Evolutionary conservation across 2,329 filamentous ascomycete species (phyloP).

Genomic region (Penicillium sp.): DNA sequence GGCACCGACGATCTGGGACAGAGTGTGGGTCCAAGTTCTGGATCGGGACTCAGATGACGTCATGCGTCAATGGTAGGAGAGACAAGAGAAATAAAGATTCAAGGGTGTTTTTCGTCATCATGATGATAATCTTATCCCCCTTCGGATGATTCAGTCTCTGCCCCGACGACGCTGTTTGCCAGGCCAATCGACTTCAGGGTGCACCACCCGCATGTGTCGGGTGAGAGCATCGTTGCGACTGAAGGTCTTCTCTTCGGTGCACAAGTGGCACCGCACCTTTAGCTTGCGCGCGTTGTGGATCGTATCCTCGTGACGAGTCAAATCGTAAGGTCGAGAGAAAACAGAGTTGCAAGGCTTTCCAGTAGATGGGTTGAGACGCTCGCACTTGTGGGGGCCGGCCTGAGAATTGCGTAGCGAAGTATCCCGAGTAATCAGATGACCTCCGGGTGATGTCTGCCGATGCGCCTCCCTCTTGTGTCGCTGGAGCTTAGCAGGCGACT

Average conservation of each 20-base stretch:
- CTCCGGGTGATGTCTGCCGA: conserved; percentile 65
- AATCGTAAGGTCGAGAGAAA: conserved; percentile 93
- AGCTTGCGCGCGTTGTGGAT: conserved; percentile 94
- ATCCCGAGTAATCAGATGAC: conserved; percentile 43
- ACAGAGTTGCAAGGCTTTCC: conserved; percentile 92
- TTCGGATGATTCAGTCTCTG: conserved; percentile 29
- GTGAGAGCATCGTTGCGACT: conserved; percentile 93
- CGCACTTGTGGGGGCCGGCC: conserved; percentile 88
- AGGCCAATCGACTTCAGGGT: conserved; percentile 83
- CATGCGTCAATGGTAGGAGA: conserved; percentile 1
- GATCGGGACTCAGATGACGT: conserved; percentile 13
- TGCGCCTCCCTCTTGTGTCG: conserved; percentile 96
- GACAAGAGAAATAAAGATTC: neutral
- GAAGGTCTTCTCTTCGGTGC: conserved; percentile 96
- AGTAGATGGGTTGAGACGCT: conserved; percentile 90
- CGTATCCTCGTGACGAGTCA: conserved; percentile 94
- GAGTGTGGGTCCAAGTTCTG: conserved; percentile 3
- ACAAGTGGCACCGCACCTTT: conserved; percentile 90
- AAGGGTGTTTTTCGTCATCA: conserved; percentile 17
- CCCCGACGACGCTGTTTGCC: conserved; percentile 57
- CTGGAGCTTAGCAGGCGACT: conserved; percentile 80
- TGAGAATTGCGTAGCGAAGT: conserved; percentile 72
- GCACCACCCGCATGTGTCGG: conserved; percentile 89
- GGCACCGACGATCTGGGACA: conserved; percentile 14
- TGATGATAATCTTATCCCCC: conserved; percentile 11